Evolutionary conservation across 352 stramenopile genomes (phyloP), one percentile per base, ranked within the genome.

Genomic region (Phytophthora brassicae): DNA sequence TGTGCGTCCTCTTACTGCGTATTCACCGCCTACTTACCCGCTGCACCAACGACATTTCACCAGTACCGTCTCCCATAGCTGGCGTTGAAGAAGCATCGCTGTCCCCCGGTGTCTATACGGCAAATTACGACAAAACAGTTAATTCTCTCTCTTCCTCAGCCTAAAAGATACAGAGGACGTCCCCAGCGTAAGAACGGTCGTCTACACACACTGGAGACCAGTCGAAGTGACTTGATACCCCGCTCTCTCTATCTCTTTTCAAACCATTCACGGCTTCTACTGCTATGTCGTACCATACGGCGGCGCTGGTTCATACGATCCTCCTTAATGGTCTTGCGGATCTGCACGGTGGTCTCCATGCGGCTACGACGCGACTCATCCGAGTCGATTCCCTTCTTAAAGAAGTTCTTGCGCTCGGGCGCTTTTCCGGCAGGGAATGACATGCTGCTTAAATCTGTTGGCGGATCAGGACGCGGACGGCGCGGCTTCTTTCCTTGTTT

Each of bases 291-390:
- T 68, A 90, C 81, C 79, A 92, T 91, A 50, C 79, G 78, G 52
- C 80, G 76, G 33, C 82, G 79, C 68, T 90, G 77, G 68, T 91
- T 89, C 65, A 92, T 77, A 45, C 82, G 82, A 52, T 94, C 84
- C 60, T 92, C 81, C 66, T 90, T 90, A 36, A 89, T 87, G 39
- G 61, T 88, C 71, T 94, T 94, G 52, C 84, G 79, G 70, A 94
- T 94, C 75, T 92, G 84, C 60, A 94, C 81, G 13, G 82, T 91
- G 7, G 82, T 94, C 64, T 90, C 83, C 66, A 86, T 81, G 51
- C 84, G 81, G 35, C 77, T 80, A 49, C 82, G 81, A 41, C 84
- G 84, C 49, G 79, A 83, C 58, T 89, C 79, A 76, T 91, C 85
- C 24, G 83, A 60, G 53, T 91, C 83, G 54, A 92, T 92, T 31